Conservation (phyloP, 2,329 filamentous ascomycete species). For the Diaporthe longicolla region DNA sequence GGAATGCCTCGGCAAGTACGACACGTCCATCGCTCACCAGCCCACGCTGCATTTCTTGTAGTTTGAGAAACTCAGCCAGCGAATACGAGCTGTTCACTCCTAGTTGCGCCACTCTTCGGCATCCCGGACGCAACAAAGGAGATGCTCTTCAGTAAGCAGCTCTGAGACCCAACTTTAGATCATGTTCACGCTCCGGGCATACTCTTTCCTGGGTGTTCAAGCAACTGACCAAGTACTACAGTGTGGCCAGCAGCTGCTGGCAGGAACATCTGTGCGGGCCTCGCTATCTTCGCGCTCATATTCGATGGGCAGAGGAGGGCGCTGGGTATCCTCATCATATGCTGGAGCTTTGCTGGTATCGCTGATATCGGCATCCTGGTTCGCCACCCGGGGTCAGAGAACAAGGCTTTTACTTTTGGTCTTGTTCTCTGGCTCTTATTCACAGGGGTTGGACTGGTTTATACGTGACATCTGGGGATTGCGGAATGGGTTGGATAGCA, state of each 20-base stretch:
- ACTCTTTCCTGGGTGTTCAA: not conserved
- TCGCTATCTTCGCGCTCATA: not conserved
- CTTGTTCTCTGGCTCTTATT: not conserved
- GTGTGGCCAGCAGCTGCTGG: slow-evolving; percentile 11
- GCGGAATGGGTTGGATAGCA: not conserved
- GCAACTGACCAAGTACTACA: not conserved
- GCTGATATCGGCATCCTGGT: slow-evolving; percentile 16
- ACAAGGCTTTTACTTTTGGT: slow-evolving; percentile 2
- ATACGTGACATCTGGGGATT: not conserved
- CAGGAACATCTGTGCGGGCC: not conserved
- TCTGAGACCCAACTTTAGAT: not conserved
- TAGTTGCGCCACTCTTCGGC: slow-evolving; percentile 7
- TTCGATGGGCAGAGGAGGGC: slow-evolving; percentile 13
- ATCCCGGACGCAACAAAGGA: slow-evolving; percentile 1
- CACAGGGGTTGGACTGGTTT: not conserved
- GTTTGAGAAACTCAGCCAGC: not conserved
- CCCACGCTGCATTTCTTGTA: not conserved
- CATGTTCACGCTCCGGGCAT: not conserved
- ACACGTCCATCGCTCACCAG: not conserved
- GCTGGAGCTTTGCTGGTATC: slow-evolving; percentile 19
- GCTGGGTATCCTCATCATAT: slow-evolving; percentile 4
- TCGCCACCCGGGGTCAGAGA: not conserved
- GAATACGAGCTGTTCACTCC: not conserved
- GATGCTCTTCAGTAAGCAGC: slow-evolving; percentile 3
- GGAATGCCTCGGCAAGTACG: slow-evolving; percentile 8